These are phyloP conservation scores for Eragrostis nindensis DNA, from an alignment of 176 grass and related monocot species.

Conservation along the genomic window DNA sequence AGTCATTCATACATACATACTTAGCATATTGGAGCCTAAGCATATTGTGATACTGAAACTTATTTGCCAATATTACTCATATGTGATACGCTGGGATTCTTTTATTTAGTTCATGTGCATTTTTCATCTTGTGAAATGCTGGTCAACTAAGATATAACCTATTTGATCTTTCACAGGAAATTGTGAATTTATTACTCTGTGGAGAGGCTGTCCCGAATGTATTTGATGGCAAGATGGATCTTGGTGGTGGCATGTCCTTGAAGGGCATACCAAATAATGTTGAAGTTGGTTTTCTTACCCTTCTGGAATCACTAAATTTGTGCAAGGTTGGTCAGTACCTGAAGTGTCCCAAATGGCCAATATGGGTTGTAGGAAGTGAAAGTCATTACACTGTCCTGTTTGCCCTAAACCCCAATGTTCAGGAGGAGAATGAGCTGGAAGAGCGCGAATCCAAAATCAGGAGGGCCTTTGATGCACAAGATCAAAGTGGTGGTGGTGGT, in stretches of 20 bases:
- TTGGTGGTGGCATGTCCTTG: slow-evolving; percentile 95
- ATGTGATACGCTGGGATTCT: slow-evolving; percentile 14
- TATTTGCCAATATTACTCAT: background rate
- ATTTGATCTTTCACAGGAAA: slow-evolving; percentile 71
- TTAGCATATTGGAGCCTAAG: background rate
- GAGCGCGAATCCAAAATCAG: slow-evolving; percentile 85
- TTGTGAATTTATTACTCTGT: slow-evolving; percentile 98
- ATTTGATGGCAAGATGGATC: slow-evolving; percentile 98
- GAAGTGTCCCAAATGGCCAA: slow-evolving; percentile 94
- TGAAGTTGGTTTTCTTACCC: slow-evolving; percentile 94
- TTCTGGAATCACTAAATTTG: slow-evolving; percentile 93
- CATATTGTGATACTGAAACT: slow-evolving; percentile 14
- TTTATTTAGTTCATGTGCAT: background rate
- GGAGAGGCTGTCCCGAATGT: slow-evolving; percentile 99
- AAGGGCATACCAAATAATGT: slow-evolving; percentile 83
- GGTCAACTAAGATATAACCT: slow-evolving; percentile 27
- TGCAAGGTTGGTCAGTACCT: slow-evolving; percentile 95
- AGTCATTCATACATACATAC: slow-evolving; percentile 17
- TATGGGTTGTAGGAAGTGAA: slow-evolving; percentile 99
- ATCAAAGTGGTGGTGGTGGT: slow-evolving; percentile 95
- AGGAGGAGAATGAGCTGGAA: slow-evolving; percentile 96
- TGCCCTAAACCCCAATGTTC: slow-evolving; percentile 72
- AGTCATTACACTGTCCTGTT: slow-evolving; percentile 99
- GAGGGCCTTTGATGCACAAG: slow-evolving; percentile 85
- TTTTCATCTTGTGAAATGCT: slow-evolving; percentile 13